phyloP scores from a whole-genome alignment of 2,329 filamentous ascomycete species.

The Beauveria varroae region DNA sequence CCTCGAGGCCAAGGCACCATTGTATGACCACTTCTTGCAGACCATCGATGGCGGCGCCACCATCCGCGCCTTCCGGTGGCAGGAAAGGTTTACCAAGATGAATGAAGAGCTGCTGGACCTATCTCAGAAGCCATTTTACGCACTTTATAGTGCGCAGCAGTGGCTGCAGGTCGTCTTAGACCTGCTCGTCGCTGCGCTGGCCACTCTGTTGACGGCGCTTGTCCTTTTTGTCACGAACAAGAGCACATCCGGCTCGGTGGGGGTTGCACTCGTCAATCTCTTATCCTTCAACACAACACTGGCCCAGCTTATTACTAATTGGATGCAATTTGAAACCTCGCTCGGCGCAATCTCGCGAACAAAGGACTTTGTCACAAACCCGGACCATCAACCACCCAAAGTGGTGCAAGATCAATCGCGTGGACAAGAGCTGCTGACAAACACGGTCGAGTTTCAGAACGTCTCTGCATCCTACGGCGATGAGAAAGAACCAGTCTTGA shows the following conservation, averaged over 20 bases:
- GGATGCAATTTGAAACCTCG: conserved; percentile 22
- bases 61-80: conserved; percentile 40
- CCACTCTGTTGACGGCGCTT: conserved; percentile 26
- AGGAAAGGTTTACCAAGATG: conserved; percentile 13
- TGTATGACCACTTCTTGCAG: conserved; percentile 41
- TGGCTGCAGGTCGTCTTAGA: conserved; percentile 39
- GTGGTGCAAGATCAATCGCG: background rate
- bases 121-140: conserved; percentile 38
- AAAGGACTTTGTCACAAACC: conserved; percentile 14
- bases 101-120: conserved; percentile 27
- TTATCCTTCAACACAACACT: conserved; percentile 15
- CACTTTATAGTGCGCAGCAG: conserved; percentile 36
- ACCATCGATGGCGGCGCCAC: conserved; percentile 35
- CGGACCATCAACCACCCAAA: background rate
- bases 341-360: conserved; percentile 21
- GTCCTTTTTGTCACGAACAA: conserved; percentile 22
- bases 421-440: background rate
- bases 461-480: background rate
- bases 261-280: conserved; percentile 10
- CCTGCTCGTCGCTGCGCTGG: conserved; percentile 37
- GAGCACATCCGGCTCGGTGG: conserved; percentile 19
- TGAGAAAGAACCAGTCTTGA: background rate
- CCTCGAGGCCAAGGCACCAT: conserved; percentile 36
- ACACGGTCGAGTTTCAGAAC: background rate
- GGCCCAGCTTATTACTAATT: conserved; percentile 18